phyloP scores from a whole-genome alignment of 1,139 yeast species.

The Saccharomyces pastorianus region DNA sequence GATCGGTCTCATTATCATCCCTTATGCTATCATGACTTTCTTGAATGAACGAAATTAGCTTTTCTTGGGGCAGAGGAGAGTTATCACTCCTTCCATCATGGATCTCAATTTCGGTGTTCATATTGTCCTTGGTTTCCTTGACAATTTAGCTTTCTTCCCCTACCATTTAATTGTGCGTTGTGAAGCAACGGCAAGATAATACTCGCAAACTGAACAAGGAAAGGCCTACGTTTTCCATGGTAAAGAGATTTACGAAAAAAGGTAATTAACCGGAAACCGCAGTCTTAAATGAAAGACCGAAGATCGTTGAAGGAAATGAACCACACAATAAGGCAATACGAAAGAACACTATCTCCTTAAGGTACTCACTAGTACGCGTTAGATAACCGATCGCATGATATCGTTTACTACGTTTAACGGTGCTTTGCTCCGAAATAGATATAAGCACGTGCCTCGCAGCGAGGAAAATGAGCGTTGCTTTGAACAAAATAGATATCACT shows the following conservation, averaged over 20 bases:
- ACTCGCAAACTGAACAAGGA: background rate
- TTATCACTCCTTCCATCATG: conserved; percentile 11
- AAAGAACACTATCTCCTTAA: no score
- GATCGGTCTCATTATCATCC: background rate
- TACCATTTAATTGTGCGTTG: background rate
- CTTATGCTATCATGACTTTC: conserved; percentile 1
- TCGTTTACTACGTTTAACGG: background rate
- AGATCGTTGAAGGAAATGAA: no score
- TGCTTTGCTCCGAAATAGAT: background rate
- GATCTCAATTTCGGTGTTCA: conserved; percentile 1
- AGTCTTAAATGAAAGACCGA: no score
- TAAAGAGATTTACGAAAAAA: background rate
- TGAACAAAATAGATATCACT: background rate
- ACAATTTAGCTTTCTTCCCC: background rate
- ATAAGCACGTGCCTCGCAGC: background rate
- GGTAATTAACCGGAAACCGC: no score
- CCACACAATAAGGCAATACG: no score
- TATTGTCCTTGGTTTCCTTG: background rate
- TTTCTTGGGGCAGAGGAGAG: conserved; percentile 12
- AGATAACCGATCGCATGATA: background rate
- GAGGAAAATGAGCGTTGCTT: background rate
- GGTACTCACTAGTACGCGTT: background rate
- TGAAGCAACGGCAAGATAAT: background rate
- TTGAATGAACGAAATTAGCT: conserved; percentile 11
- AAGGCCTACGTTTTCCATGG: background rate